Percentiles rank a stretch among this genome's conserved stretches.
Evolutionary conservation across 805 yeast genomes (phyloP).

Genomic region (Brettanomyces custersianus): DNA sequence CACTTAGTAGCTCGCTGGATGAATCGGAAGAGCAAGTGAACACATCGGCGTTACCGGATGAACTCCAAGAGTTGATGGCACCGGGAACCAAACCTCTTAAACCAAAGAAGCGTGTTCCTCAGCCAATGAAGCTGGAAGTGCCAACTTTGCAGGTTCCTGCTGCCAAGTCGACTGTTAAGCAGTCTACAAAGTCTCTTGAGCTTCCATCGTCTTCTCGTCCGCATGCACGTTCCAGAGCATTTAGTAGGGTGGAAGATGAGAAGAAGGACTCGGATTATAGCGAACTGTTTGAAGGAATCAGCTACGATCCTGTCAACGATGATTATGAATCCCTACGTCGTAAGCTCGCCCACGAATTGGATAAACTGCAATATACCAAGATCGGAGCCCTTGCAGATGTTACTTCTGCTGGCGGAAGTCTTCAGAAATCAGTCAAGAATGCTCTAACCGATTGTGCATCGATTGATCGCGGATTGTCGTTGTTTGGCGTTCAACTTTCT

Average conservation of each 20-base stretch:
- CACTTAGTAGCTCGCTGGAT: no score
- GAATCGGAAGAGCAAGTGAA: background rate
- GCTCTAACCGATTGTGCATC: constrained; percentile 46
- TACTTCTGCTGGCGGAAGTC: constrained; percentile 28
- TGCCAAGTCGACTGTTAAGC: background rate
- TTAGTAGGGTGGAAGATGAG: constrained; percentile 17
- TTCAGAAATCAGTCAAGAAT: constrained; percentile 32
- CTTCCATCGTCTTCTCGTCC: background rate
- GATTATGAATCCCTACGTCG: constrained; percentile 49
- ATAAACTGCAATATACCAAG: constrained; percentile 52
- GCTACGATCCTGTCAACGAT: constrained; percentile 60
- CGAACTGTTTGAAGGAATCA: constrained; percentile 67
- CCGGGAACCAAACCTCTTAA: constrained; percentile 3
- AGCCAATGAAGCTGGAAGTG: background rate
- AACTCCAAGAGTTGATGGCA: constrained; percentile 6
- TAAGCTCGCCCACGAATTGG: constrained; percentile 51
- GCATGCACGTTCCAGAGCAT: constrained; percentile 21
- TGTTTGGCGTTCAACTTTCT: constrained; percentile 52
- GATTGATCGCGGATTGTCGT: constrained; percentile 44
- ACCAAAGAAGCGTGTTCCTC: no score
- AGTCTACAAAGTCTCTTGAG: background rate
- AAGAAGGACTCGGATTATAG: constrained; percentile 31
- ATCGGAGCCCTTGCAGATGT: constrained; percentile 43
- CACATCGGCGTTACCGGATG: constrained; percentile 2
- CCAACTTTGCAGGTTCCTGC: background rate